These are phyloP conservation scores for Linaria vulgaris DNA, from an alignment of 257 asterid species.

Conservation along the genomic window DNA sequence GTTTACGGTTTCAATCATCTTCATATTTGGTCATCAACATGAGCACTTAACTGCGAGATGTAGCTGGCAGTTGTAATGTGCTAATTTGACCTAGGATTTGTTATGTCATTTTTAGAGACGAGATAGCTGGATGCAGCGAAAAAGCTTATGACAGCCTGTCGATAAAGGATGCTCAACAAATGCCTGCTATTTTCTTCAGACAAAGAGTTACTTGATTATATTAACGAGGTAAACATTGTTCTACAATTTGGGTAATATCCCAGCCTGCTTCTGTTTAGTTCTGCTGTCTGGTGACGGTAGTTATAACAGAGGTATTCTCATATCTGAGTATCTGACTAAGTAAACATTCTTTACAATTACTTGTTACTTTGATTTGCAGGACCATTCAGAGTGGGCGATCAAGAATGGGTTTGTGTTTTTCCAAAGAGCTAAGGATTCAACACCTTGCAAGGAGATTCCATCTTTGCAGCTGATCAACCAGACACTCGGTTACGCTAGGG, in stretches of 20 bases:
- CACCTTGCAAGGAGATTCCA: slow-evolving; percentile 91
- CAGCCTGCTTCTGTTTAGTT: not conserved
- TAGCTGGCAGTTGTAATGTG: not conserved
- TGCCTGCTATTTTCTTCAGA: too few species aligned
- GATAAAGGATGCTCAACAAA: too few species aligned
- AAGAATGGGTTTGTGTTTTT: slow-evolving; percentile 55
- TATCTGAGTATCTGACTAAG: not conserved
- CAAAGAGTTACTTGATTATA: too few species aligned
- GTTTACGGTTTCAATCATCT: too few species aligned
- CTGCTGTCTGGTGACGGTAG: not conserved
- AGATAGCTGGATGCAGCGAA: slow-evolving; percentile 95
- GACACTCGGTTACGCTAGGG: too few species aligned
- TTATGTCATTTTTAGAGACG: slow-evolving; percentile 56
- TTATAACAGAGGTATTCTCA: not conserved
- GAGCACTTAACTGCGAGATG: too few species aligned
- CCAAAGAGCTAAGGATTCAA: slow-evolving; percentile 72
- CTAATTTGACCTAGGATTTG: slow-evolving; percentile 14
- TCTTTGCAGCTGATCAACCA: slow-evolving; percentile 88
- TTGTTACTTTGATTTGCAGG: slow-evolving; percentile 48
- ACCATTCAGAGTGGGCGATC: slow-evolving; percentile 90
- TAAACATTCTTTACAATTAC: not conserved
- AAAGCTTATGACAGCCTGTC: slow-evolving; percentile 50
- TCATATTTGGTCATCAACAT: too few species aligned
- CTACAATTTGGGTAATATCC: not conserved
- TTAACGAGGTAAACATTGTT: too few species aligned